Evolutionary conservation across 148 eudicot genomes (phyloP).

Genomic region (Dysphania ambrosioides): DNA sequence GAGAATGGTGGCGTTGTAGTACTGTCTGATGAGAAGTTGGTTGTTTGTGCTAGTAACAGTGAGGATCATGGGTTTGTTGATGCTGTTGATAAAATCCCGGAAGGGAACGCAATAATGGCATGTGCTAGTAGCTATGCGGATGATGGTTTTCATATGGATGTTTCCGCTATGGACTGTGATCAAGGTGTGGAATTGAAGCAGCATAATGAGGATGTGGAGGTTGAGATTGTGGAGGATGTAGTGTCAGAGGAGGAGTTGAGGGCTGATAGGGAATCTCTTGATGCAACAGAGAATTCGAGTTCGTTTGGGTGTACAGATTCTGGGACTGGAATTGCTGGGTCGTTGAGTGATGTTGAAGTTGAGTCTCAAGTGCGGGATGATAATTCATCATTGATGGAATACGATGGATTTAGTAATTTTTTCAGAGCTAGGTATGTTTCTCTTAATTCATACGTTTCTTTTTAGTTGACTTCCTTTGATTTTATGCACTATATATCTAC

Average conservation of each 20-base stretch:
- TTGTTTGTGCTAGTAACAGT: conserved; percentile 39
- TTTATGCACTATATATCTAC: too few species aligned
- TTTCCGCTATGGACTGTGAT: conserved; percentile 17
- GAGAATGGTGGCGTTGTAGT: conserved; percentile 21
- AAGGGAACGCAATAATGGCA: conserved; percentile 26
- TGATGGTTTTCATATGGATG: conserved; percentile 31
- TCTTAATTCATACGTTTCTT: too few species aligned
- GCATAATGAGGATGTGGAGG: conserved; percentile 32
- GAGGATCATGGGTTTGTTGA: conserved; percentile 28
- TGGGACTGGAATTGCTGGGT: conserved; percentile 34
- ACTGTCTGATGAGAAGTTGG: conserved; percentile 32
- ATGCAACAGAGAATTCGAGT: conserved; percentile 66
- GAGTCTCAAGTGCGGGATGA: conserved; percentile 43
- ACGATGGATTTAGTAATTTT: conserved; percentile 39
- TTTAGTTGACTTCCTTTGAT: too few species aligned
- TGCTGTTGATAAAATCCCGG: conserved; percentile 20
- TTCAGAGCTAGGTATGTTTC: conserved; percentile 42
- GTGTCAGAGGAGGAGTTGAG: conserved; percentile 28
- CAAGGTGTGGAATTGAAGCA: conserved; percentile 8
- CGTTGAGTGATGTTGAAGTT: conserved; percentile 46
- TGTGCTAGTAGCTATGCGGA: conserved; percentile 38
- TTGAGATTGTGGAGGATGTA: conserved; percentile 32
- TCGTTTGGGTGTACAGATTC: conserved; percentile 56
- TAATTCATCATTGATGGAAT: conserved; percentile 26
- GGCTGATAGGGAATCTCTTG: conserved; percentile 30